Evolutionary conservation across 2,329 filamentous ascomycete species (phyloP), one percentile per base, ranked within the genome.

Genomic region (Exophiala calicioides): DNA sequence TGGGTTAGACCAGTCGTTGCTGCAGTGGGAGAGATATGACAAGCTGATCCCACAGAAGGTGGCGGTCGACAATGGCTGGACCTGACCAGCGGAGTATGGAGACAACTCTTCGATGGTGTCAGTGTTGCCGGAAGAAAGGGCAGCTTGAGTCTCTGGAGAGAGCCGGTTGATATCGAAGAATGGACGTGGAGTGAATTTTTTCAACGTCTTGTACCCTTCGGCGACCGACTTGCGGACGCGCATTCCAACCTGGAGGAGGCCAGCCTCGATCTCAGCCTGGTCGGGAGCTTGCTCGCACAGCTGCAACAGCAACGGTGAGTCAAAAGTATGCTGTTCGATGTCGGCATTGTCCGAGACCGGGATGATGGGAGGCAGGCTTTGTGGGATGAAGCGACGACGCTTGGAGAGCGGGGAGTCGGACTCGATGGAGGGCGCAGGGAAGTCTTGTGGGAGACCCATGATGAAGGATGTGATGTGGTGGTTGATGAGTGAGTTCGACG

Each of bases 231-330:
- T 97, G 64, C 91, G 86, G 39, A 97, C 79, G 18, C 91, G 85
- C 90, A 96, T 96, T 60, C 91, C 91, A 55, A 97, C 91, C 60
- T 79, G 88, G 31, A 96, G 76, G n/a, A 97, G 82, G 53, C 86
- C 86, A 26, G 90, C 78, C 68, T 95, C 88, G 23, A 94, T 56
- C 33, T 58, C 54, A 58, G 21, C 68, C 71, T 35, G 63, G 50
- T 20, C 67, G 58, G 35, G 69, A 61, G 57, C 70, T 71, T 56
- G 53, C 57, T 70, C 56, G 38, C 54, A 58, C n/a, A 57, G 45
- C 44, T 69, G 55, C 62, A 64, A 53, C 66, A 64, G 5, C 66
- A 71, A 9, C 63, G 56, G 57, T n/a, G 53, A 54, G 37, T 52
- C 47, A 21, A 57, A 57, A 26, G 51, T 52, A 27, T 57, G 54